A percentile compares a stretch with the other conserved stretches of the same genome.
These are phyloP conservation scores for Talinum fruticosum DNA, from an alignment of 148 eudicot genomes.

Conservation along the genomic window DNA sequence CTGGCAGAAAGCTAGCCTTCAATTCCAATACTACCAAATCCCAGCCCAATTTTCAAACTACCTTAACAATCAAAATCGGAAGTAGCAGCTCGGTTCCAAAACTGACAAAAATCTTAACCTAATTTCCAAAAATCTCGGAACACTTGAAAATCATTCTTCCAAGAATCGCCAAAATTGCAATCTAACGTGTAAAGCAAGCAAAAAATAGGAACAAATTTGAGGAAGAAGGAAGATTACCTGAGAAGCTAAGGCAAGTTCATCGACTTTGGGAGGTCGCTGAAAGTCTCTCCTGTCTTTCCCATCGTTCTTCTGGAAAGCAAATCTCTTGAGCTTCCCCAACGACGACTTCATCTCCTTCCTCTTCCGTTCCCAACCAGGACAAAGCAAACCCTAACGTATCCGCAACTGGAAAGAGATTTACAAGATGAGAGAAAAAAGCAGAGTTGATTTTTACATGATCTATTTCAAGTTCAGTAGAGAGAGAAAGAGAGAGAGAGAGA, in stretches of 20 bases:
- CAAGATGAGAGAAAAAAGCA: neutral
- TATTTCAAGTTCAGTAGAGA: constrained; percentile 4
- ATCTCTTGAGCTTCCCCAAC: constrained; percentile 57
- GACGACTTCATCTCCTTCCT: constrained; percentile 61
- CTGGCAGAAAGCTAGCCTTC: neutral
- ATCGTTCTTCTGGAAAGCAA: constrained; percentile 55
- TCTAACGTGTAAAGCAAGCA: neutral
- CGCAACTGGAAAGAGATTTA: neutral
- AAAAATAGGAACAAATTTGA: neutral
- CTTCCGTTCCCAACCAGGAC: neutral
- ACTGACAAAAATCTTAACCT: neutral
- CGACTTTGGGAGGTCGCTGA: constrained; percentile 40
- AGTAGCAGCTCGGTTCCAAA: neutral
- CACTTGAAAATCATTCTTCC: neutral
- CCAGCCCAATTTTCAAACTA: neutral
- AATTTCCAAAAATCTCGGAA: neutral
- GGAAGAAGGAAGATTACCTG: constrained; percentile 42
- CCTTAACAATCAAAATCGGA: neutral
- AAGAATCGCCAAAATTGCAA: neutral
- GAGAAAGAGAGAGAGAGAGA: constrained; percentile 4
- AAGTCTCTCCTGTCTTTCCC: constrained; percentile 49
- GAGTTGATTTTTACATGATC: constrained; percentile 16
- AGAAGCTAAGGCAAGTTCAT: constrained; percentile 74
- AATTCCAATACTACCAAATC: neutral
- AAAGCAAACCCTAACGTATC: neutral